Base-by-base conservation (phyloP, 495 filamentous ascomycete species). In the Aspergillus conjunctus region DNA sequence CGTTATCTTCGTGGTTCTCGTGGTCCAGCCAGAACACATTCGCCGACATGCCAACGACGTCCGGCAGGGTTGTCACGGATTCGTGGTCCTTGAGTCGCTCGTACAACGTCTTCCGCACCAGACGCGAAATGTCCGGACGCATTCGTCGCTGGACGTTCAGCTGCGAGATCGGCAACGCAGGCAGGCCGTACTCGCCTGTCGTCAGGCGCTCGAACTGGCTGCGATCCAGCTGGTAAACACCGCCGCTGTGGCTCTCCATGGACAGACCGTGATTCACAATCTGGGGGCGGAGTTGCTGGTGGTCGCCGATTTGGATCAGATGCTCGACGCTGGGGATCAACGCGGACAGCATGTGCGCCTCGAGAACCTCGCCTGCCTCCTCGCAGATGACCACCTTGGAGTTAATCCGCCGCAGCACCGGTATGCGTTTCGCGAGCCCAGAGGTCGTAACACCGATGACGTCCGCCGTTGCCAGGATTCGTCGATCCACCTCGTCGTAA, bases 1-100 rank as follows among this genome's bases (percentile, higher is more conserved):
- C 74, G n/a, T 65, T 56, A 7, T 68, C 72, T 37, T 77, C 82
- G 62, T 93, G 89, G 6, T 83, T 33, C 0, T 77, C 66, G 65
- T 94, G 91, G 64, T 92, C 79, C 15, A 93, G 69, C 91, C 90
- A 96, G 61, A 86, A 94, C 1, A 93, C 66, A 6, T 85, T 72
- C 32, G 81, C 77, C 31, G 78, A 77, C 79, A 96, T 83, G 0
- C 91, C 90, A 4, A 61, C 63, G 9, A 93, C 84, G 22, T 77
- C 71, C 1, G 89, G 89, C 58, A 87, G 84, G 0, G 68, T 50
- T 6, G 17, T 48, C 0, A 89, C 84, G 1, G 64, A 73, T 3
- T 73, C 67, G 21, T 78, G 73, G 66, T 93, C 90, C 58, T 82
- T 53, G 1, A 96, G 73, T 0, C 71, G 56, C 3, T 87, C 84